Conservation (phyloP, 164 flowering plant genomes). For the Akebia trifoliata region DNA sequence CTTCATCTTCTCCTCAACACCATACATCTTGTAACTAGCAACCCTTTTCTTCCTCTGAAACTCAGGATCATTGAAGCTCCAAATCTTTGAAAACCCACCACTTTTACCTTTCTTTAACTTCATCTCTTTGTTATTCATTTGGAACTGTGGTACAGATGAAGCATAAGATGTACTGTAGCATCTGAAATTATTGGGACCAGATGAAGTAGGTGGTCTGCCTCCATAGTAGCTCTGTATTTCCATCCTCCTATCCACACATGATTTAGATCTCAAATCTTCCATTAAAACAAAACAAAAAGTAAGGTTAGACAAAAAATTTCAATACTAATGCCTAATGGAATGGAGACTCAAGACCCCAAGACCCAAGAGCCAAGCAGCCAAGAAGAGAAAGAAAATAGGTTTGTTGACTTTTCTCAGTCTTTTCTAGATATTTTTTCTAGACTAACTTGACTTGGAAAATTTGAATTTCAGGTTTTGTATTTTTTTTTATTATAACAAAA, state of each 20-base stretch:
- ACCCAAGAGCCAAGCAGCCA: too few species aligned
- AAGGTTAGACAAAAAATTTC: too few species aligned
- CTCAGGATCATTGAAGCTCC: conserved; percentile 43
- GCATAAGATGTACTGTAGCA: conserved; percentile 50
- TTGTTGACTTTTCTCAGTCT: too few species aligned
- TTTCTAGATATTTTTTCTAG: too few species aligned
- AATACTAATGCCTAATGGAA: too few species aligned
- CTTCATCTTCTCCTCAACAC: conserved; percentile 38
- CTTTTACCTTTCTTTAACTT: conserved; percentile 34
- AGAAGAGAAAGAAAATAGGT: too few species aligned
- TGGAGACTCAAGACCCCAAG: too few species aligned
- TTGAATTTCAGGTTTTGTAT: too few species aligned
- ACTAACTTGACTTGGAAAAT: too few species aligned
- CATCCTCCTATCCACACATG: conserved; percentile 39
- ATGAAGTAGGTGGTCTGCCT: conserved; percentile 21
- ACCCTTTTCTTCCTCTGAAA: conserved; percentile 50
- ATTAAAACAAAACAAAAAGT: conserved; percentile 15
- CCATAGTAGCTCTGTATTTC: conserved; percentile 40
- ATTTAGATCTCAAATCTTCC: conserved; percentile 58
- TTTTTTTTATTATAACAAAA: too few species aligned
- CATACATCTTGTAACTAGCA: conserved; percentile 36
- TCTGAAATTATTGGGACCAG: conserved; percentile 49
- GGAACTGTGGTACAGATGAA: conserved; percentile 15
- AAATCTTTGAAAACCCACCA: conserved; percentile 19
- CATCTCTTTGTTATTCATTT: conserved; percentile 21